Evolutionary conservation across 192 early-diverging fungal genomes (phyloP), one percentile per base, ranked within the genome.

Genomic region (Phlyctochytrium bullatum): DNA sequence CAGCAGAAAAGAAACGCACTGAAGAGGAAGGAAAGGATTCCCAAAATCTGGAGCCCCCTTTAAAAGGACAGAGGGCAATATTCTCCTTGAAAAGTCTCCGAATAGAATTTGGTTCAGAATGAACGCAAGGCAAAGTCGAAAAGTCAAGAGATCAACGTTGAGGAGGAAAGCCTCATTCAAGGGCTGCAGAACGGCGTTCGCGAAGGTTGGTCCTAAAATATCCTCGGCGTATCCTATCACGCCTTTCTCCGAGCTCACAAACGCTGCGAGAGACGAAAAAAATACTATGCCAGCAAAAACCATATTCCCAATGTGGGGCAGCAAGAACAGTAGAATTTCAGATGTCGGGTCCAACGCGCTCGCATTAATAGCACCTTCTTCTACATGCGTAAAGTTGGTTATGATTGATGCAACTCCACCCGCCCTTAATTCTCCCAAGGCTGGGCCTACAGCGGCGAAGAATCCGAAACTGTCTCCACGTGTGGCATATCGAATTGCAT

Each of bases 221-320:
- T 64, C 32, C n/a, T 50, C 28, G 16, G 34, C 24, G 54, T 71
- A 65, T 58, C 69, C 69, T 24, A 10, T 16, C 12, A 71, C 52
- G 3, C 69, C 69, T 12, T 63, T 16, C 16, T 71, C 69, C 6
- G 53, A 59, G 30, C 14, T n/a, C 12, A 71, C 62, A 24, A 71
- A 53, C 17, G 56, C 53, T 23, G 32, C 27, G 12, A 71, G 10
- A n/a, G 69, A 64, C 2, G 53, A 59, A 62, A 71, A 71, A 32
- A 71, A 71, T 14, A 71, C 69, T 27, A 71, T 31, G 2, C 29
- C 10, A 27, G 33, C 3, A 34, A 71, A 71, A 10, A 20, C 61
- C 3, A 64, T 32, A 36, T 64, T 62, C 10, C 32, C 61, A 2
- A 71, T 14, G 25, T 63, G 23, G 20, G 69, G 69, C 0, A 20